Conservation (phyloP, 495 filamentous ascomycete genomes). For the Aspergillus biplanus region DNA sequence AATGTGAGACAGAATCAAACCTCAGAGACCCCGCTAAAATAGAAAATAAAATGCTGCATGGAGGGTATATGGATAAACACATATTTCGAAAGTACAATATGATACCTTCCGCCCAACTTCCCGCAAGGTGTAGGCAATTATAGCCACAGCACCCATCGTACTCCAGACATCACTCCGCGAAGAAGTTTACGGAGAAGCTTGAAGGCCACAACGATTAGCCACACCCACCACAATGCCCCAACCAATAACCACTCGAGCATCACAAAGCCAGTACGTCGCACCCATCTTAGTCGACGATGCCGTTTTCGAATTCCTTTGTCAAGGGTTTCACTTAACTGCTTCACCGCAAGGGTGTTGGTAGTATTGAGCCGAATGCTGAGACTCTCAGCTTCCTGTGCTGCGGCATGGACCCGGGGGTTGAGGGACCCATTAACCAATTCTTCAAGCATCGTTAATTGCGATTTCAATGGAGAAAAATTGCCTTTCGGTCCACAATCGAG, state of each 20-base stretch:
- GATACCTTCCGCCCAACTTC: not conserved
- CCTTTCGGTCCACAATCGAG: conserved; percentile 54
- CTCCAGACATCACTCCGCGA: conserved; percentile 56
- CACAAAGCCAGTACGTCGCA: conserved; percentile 68
- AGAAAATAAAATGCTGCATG: not conserved
- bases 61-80: conserved; percentile 1
- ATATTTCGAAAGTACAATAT: not conserved
- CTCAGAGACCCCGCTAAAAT: not conserved
- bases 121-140: conserved; percentile 15
- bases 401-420: conserved; percentile 63
- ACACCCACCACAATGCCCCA: conserved; percentile 82
- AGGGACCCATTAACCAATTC: conserved; percentile 56
- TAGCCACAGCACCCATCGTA: conserved; percentile 82
- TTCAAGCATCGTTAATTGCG: conserved; percentile 54
- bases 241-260: conserved; percentile 80
- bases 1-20: not conserved
- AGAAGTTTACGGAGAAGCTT: conserved; percentile 63
- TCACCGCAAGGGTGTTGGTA: conserved; percentile 73
- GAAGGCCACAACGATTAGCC: conserved; percentile 75
- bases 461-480: conserved; percentile 47
- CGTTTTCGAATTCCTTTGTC: conserved; percentile 71
- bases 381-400: conserved; percentile 76
- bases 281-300: conserved; percentile 71
- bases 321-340: conserved; percentile 75
- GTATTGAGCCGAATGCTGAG: conserved; percentile 74